phyloP scores from a whole-genome alignment of 805 yeast species.

The Pichia californica region DNA sequence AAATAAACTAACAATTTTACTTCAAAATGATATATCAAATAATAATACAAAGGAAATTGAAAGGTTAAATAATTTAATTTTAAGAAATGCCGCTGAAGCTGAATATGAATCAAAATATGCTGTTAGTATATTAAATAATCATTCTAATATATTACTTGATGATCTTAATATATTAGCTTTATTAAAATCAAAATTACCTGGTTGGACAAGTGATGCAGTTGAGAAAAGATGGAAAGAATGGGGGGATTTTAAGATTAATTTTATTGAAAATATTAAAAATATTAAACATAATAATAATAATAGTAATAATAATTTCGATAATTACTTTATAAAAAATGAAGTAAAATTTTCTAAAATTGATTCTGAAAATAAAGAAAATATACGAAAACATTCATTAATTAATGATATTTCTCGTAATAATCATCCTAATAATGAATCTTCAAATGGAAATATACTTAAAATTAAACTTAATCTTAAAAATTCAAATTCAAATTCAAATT shows the following conservation, averaged over 20 bases:
- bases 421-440: no score
- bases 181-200: conserved; percentile 6
- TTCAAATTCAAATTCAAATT: no score
- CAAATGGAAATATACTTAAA: no score
- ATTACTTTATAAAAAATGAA: not conserved
- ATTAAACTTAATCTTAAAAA: no score
- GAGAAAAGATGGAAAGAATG: conserved; percentile 18
- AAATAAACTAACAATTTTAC: conserved; percentile 5
- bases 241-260: conserved; percentile 22
- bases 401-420: no score
- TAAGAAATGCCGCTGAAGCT: conserved; percentile 21
- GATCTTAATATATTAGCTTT: conserved; percentile 14
- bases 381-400: no score
- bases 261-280: not conserved
- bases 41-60: conserved; percentile 2
- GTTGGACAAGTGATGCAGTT: conserved; percentile 16
- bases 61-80: conserved; percentile 7
- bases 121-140: conserved; percentile 15
- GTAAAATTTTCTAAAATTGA: not conserved
- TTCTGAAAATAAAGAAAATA: no score
- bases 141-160: conserved; percentile 19
- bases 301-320: not conserved
- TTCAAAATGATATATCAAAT: conserved; percentile 1
- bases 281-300: not conserved
- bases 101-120: conserved; percentile 23